Conservation (phyloP, 1,139 yeast species). For the Geotrichum siamense region DNA sequence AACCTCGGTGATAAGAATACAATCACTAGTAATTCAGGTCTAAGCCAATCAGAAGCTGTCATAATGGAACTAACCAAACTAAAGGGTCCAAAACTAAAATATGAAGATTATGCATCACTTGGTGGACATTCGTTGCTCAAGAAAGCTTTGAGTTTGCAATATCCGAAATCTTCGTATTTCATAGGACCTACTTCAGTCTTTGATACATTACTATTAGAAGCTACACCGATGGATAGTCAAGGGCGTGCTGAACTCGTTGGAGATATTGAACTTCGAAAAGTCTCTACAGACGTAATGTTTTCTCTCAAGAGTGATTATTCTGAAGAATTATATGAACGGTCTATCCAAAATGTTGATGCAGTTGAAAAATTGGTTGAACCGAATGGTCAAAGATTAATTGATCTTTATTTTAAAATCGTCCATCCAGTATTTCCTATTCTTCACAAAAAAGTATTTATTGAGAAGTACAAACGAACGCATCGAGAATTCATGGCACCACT, state of each 20-base stretch:
- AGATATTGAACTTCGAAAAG: slow-evolving; percentile 33
- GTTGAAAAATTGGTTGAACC: slow-evolving; percentile 41
- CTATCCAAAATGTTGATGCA: slow-evolving; percentile 32
- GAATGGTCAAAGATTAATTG: slow-evolving; percentile 37
- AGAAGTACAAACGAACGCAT: slow-evolving; percentile 41
- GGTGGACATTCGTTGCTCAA: slow-evolving; percentile 37
- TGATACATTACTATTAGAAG: slow-evolving; percentile 32
- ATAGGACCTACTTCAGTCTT: slow-evolving; percentile 36
- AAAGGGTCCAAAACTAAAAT: slow-evolving; percentile 26
- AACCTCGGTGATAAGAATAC: slow-evolving; percentile 10
- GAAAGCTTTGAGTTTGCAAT: slow-evolving; percentile 36
- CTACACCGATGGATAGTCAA: slow-evolving; percentile 29
- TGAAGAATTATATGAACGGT: slow-evolving; percentile 24
- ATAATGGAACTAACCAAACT: slow-evolving; percentile 13
- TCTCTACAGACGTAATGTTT: slow-evolving; percentile 34
- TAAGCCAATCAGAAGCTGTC: slow-evolving; percentile 1
- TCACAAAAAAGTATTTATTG: slow-evolving; percentile 40
- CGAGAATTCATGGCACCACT: slow-evolving; percentile 43
- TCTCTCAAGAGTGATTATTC: slow-evolving; percentile 32
- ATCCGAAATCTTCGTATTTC: slow-evolving; percentile 36
- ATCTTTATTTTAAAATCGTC: slow-evolving; percentile 38
- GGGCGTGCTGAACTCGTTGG: slow-evolving; percentile 33
- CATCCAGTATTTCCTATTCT: slow-evolving; percentile 42
- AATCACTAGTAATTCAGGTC: slow-evolving; percentile 2
- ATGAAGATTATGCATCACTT: slow-evolving; percentile 34